Conservation (phyloP, 768 basidiomycete species). For the Boletus barrowsii region DNA sequence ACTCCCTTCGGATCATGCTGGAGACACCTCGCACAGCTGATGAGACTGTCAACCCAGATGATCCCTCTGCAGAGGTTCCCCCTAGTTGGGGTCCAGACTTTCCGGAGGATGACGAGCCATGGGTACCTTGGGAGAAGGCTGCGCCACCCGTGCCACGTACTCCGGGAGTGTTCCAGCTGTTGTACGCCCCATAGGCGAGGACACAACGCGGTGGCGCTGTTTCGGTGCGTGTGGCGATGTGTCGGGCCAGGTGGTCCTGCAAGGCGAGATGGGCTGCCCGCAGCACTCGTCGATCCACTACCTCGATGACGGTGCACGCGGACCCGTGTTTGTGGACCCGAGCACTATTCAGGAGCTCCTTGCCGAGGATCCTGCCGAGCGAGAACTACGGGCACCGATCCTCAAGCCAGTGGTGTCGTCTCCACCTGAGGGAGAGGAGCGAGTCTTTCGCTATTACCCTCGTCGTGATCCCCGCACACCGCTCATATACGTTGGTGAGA, state of each 20-base stretch:
- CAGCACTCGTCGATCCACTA: conserved; percentile 12
- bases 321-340: conserved; percentile 17
- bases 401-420: conserved; percentile 4
- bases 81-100: neutral
- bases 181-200: conserved; percentile 1
- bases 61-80: neutral
- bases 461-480: rapidly evolving
- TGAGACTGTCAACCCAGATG: conserved; percentile 6
- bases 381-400: conserved; percentile 3
- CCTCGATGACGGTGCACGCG: conserved; percentile 16
- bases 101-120: conserved; percentile 17
- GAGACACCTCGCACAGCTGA: neutral
- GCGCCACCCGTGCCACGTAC: neutral
- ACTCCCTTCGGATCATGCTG: conserved; percentile 1
- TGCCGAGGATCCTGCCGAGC: conserved; percentile 2
- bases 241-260: conserved; percentile 4
- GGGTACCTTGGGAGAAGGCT: conserved; percentile 18
- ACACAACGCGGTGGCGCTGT: too few species aligned
- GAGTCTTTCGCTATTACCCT: conserved; percentile 8
- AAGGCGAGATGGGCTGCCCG: neutral
- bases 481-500: conserved; percentile 21
- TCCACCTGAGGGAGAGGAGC: conserved; percentile 16
- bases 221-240: neutral
- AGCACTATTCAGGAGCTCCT: neutral
- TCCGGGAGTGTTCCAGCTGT: neutral